Percentiles rank a stretch among this genome's conserved stretches.
These are phyloP conservation scores for Bombardia bombarda DNA, from an alignment of 495 filamentous ascomycete species.

Conservation along the genomic window DNA sequence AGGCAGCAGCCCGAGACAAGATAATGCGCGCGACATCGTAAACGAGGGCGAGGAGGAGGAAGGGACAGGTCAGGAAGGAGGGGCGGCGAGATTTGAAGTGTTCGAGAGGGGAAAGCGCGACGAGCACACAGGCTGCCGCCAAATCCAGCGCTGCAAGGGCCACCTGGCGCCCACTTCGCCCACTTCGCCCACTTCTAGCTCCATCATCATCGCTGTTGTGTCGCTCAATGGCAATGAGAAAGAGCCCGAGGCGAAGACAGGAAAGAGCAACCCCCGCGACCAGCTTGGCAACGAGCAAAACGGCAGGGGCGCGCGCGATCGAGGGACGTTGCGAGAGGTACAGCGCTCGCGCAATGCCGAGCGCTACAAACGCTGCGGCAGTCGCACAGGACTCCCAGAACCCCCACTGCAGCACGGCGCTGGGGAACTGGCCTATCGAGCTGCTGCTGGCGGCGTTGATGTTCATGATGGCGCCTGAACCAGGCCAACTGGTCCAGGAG, in stretches of 20 bases:
- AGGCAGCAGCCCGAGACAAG: slow-evolving; percentile 8
- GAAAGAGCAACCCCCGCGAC: neutral
- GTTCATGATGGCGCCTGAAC: no score
- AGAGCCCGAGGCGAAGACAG: slow-evolving; percentile 8
- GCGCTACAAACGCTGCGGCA: neutral
- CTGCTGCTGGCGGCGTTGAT: no score
- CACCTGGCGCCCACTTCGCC: neutral
- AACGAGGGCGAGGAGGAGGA: slow-evolving; percentile 47
- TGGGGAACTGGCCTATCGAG: no score
- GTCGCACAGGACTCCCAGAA: slow-evolving; percentile 4
- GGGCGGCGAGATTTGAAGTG: slow-evolving; percentile 44
- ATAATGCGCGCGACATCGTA: slow-evolving; percentile 48
- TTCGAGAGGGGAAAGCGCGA: slow-evolving; percentile 45
- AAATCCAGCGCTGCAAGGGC: slow-evolving; percentile 1
- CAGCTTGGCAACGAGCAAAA: slow-evolving; percentile 1
- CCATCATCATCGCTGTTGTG: no score
- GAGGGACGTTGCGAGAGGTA: neutral
- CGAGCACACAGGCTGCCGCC: slow-evolving; percentile 22
- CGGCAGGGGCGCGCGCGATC: slow-evolving; percentile 1
- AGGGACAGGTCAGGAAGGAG: slow-evolving; percentile 48
- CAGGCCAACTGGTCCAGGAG: no score
- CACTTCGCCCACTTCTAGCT: no score
- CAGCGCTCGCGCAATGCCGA: slow-evolving; percentile 1
- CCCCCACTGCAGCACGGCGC: no score
- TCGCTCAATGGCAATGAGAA: neutral